Conservation (phyloP, 148 eudicot genomes). For the Rhododendron williamsianum region DNA sequence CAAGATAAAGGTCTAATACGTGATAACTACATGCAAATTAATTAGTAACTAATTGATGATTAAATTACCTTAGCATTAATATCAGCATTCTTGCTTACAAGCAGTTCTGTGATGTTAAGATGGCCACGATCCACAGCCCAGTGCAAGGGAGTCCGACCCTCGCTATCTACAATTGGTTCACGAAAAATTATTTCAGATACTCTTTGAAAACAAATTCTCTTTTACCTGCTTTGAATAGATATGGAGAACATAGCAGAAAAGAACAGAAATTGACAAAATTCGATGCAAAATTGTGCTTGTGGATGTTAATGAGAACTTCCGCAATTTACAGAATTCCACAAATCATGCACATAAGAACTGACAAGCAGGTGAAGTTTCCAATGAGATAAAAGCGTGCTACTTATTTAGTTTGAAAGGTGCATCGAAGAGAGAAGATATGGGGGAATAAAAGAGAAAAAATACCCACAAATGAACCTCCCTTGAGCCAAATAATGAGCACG, state of each 20-base stretch:
- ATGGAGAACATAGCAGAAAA: background rate
- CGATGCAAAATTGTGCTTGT: background rate
- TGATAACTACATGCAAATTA: background rate
- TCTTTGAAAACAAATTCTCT: background rate
- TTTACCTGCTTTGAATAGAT: background rate
- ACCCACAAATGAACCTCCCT: background rate
- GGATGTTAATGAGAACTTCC: background rate
- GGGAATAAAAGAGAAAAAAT: background rate
- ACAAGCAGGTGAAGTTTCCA: background rate
- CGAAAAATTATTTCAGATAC: background rate
- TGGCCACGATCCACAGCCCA: constrained; percentile 99
- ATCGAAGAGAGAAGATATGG: background rate
- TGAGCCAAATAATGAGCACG: background rate
- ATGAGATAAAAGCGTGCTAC: background rate
- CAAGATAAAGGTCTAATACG: background rate
- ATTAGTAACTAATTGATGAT: background rate
- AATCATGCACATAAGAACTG: background rate
- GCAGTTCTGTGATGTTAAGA: constrained; percentile 53
- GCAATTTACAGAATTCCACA: background rate
- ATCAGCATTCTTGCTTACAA: constrained; percentile 66
- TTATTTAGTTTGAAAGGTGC: background rate
- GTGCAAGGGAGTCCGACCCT: constrained; percentile 91
- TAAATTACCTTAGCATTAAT: constrained; percentile 66
- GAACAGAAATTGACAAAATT: background rate
- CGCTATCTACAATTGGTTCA: constrained; percentile 60